Percentiles rank a stretch among this genome's conserved stretches.
Evolutionary conservation across 140 eudicot genomes (phyloP).

Genomic region (Erigeron philadelphicus): DNA sequence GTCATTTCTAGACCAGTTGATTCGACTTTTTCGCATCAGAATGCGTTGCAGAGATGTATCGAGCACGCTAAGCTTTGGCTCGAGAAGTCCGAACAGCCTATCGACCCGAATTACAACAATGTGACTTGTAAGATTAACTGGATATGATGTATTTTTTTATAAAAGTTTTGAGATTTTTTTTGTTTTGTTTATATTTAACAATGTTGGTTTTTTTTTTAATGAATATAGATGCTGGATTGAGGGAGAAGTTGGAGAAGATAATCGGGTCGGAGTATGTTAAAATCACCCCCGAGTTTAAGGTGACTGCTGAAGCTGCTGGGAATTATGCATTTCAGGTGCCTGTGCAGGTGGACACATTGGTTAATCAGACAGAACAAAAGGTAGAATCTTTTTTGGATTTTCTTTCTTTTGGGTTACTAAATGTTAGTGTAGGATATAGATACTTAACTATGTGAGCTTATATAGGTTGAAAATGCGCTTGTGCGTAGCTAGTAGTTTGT

Average conservation of each 20-base stretch:
- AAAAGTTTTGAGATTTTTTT: too few relatives aligned
- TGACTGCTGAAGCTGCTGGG: slow-evolving; percentile 76
- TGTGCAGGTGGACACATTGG: slow-evolving; percentile 49
- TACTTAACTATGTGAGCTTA: too few relatives aligned
- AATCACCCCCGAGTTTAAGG: slow-evolving; percentile 66
- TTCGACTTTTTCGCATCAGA: slow-evolving; percentile 54
- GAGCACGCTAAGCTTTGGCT: slow-evolving; percentile 79
- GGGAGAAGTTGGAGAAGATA: slow-evolving; percentile 70
- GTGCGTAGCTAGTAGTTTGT: not conserved
- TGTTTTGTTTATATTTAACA: too few relatives aligned
- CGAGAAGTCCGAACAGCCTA: slow-evolving; percentile 40
- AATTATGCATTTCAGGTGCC: slow-evolving; percentile 58
- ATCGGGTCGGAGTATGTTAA: slow-evolving; percentile 63
- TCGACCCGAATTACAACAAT: slow-evolving; percentile 32
- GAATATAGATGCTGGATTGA: slow-evolving; percentile 59
- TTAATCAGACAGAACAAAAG: slow-evolving; percentile 43
- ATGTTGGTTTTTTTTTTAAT: too few relatives aligned
- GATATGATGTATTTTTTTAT: not conserved
- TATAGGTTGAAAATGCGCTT: too few relatives aligned
- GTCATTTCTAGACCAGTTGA: slow-evolving; percentile 57
- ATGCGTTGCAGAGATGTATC: slow-evolving; percentile 53
- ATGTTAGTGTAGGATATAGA: too few relatives aligned
- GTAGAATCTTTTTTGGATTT: slow-evolving; percentile 27
- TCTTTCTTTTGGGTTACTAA: not conserved
- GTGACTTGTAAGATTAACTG: slow-evolving; percentile 51